phyloP scores from a whole-genome alignment of 495 filamentous ascomycete genomes.

The Tuber calosporum region DNA sequence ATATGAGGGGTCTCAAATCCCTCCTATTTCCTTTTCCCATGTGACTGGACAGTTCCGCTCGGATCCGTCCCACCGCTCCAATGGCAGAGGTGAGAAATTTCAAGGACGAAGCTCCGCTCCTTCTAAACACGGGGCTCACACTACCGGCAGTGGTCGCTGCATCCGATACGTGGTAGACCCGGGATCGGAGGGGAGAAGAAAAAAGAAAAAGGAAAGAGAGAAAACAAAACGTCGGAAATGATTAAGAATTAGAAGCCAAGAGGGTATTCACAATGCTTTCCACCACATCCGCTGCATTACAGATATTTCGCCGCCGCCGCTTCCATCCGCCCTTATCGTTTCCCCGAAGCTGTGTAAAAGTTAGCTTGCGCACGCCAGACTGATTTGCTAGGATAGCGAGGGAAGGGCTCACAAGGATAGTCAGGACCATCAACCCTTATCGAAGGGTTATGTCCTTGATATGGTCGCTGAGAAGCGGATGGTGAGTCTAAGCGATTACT shows the following conservation, averaged over 20 bases:
- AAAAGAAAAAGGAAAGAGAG: conserved; percentile 10
- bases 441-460: conserved; percentile 1
- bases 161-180: conserved; percentile 5
- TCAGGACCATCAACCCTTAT: not conserved
- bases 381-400: not conserved
- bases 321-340: not conserved
- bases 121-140: not conserved
- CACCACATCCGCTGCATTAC: not conserved
- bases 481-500: not conserved
- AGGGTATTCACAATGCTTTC: not conserved
- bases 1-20: not conserved
- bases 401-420: not conserved
- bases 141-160: not conserved
- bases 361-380: not conserved
- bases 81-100: not conserved
- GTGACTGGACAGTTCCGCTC: not conserved
- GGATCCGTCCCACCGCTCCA: not conserved
- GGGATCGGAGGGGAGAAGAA: conserved; percentile 6
- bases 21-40: not conserved
- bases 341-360: not conserved
- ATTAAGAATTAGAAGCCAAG: conserved; percentile 28
- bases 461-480: not conserved
- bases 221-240: conserved; percentile 18
- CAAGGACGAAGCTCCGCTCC: not conserved
- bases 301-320: not conserved